A percentile compares a stretch with the other conserved stretches of the same genome.
Conservation (phyloP, 495 filamentous ascomycete genomes). For the Aspergillus carlsbadensis region DNA sequence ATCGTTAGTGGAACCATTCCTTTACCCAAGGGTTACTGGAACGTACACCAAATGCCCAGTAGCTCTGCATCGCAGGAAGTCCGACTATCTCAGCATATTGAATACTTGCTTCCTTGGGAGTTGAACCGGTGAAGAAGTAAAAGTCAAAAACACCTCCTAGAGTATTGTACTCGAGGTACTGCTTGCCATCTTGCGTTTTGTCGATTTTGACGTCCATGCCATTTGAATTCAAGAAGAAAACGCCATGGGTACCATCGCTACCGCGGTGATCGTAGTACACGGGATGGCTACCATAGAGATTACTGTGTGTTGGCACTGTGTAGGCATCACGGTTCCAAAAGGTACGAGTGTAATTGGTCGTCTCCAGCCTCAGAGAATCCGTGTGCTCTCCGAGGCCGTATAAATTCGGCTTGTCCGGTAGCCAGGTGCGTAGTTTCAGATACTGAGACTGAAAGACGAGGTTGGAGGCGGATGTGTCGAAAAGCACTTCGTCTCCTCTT, state of each 20-base stretch:
- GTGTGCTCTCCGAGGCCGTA: constrained; percentile 83
- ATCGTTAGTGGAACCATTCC: neutral
- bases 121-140: constrained; percentile 77
- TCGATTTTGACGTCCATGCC: constrained; percentile 88
- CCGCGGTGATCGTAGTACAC: constrained; percentile 80
- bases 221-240: constrained; percentile 79
- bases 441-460: constrained; percentile 82
- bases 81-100: constrained; percentile 75
- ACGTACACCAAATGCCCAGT: constrained; percentile 73
- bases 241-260: constrained; percentile 68
- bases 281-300: constrained; percentile 82
- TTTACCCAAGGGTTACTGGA: neutral
- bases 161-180: constrained; percentile 83
- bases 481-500: constrained; percentile 66
- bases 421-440: constrained; percentile 64
- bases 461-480: constrained; percentile 67
- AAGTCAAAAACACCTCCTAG: constrained; percentile 81
- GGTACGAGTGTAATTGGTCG: constrained; percentile 73
- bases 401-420: constrained; percentile 66
- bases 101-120: constrained; percentile 65
- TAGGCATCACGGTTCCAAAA: constrained; percentile 79
- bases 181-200: constrained; percentile 55
- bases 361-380: constrained; percentile 70
- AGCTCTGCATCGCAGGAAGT: constrained; percentile 74
- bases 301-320: constrained; percentile 61